Base-by-base conservation (phyloP, 768 basidiomycete species). In the Lepiota brunneoincarnata region DNA sequence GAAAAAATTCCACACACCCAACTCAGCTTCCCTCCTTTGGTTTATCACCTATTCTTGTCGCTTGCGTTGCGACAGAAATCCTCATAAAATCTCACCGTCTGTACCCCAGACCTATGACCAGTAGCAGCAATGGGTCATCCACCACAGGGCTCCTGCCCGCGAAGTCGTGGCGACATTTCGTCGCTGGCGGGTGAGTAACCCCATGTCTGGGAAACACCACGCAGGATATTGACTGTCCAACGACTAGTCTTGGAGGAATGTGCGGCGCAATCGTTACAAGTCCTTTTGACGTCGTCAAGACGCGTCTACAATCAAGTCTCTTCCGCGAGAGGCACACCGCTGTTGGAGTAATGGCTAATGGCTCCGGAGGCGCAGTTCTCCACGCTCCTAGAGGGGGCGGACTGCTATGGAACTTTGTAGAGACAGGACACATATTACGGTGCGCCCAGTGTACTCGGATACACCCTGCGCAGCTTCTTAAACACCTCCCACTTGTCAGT, bases 261-360 rank as follows among this genome's bases (percentile, higher is more conserved):
- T 92, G 92, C 64, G 97, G 96, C 31, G 94, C 94, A 15, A 89
- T 97, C 55, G 87, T 98, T 2, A 99, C 97, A 0, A 93, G 93
- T 40, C 96, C 97, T 0, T 96, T 99, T 63, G 97, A 99, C 69
- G 93, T 99, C 28, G 94, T 98, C 58, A 98, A 98, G 74, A 99
- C 97, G 39, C 87, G 97, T 3, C 75, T 98, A 6, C 97, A 99
- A 72, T 96, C 93, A 2, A 86, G 86, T 69, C 74, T 98, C 18
- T 97, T 94, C 54, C 69, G 70, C 1, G 68, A 71, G 60, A 75
- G 76, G 51, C 70, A 66, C 41, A 54, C 72, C 21, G 68, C 71
- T 9, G 63, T 77, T 4, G 69, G 72, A 11, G 61, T 80, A n/a
- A 60, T 75, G n/a, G 65, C 67, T 21, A 67, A 69, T 18, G 69